Evolutionary conservation across 2,329 filamentous ascomycete genomes (phyloP).

Genomic region (Ceratocystis destructans): DNA sequence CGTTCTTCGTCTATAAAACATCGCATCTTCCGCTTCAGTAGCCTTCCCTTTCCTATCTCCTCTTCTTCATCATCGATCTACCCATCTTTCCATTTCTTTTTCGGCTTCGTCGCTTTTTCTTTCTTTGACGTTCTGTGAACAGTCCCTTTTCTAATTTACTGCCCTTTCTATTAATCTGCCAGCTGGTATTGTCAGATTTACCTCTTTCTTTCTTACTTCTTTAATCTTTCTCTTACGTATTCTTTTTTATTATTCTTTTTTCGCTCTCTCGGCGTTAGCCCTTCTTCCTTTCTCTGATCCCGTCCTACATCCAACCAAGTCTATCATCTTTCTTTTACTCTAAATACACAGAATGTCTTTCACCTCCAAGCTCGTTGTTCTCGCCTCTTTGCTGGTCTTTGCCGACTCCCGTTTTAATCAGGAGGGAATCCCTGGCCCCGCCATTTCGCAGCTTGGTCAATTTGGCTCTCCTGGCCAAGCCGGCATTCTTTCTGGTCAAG

Average conservation of each 20-base stretch:
- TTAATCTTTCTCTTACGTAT: constrained; percentile 24
- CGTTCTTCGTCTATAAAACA: not conserved
- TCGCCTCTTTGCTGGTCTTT: constrained; percentile 32
- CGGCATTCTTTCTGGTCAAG: constrained; percentile 47
- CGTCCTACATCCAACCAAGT: constrained; percentile 10
- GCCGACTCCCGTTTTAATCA: constrained; percentile 47
- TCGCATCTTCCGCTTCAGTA: not conserved
- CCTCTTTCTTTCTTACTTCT: constrained; percentile 20
- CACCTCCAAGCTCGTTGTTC: constrained; percentile 28
- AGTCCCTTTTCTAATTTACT: constrained; percentile 8
- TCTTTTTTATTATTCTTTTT: constrained; percentile 25
- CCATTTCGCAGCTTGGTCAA: constrained; percentile 38
- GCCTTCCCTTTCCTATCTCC: not conserved
- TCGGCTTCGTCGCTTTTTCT: constrained; percentile 13
- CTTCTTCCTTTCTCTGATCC: constrained; percentile 18
- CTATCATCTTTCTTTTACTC: not conserved
- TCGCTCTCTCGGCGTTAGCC: constrained; percentile 27
- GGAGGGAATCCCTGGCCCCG: constrained; percentile 44
- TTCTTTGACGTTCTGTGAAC: constrained; percentile 18
- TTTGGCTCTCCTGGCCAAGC: constrained; percentile 47
- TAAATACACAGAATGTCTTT: constrained; percentile 29
- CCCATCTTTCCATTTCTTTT: not conserved
- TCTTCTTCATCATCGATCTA: constrained; percentile 12
- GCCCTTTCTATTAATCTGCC: not conserved
- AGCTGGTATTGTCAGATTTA: constrained; percentile 7